Evolutionary conservation across 1,139 yeast genomes (phyloP), one percentile per base, ranked within the genome.

Genomic region (Debaryomyces sp.): DNA sequence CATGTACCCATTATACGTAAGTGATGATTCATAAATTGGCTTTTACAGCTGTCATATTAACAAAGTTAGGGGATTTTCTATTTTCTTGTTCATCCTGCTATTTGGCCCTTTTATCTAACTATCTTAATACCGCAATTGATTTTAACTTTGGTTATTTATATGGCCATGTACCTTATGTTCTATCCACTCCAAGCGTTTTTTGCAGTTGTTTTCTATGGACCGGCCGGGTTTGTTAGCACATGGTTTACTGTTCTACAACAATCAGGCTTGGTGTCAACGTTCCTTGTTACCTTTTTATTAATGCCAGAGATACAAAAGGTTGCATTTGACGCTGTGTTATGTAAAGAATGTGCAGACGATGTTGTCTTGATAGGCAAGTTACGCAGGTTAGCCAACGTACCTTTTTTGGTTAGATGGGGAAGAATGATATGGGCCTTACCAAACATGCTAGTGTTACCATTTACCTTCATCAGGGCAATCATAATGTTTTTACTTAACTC

Each of bases 241-340:
- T 81, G 85, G 72, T 55, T 80, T 8, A 70, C 82, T 0, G 69
- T 81, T 22, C 61, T 82, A 21, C 87, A 82, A 54, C 79, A 81
- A 53, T 66, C 84, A 15, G 73, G 78, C 4, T 70, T 76, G 33
- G 64, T 84, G 8, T 75, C 88, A 2, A 70, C 74, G n/a, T 67
- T 80, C 36, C 56, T 84, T 5, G 75, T 82, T 5, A 72, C 75
- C n/a, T 58, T 70, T 29, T 53, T 82, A 3, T 64, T 86, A n/a
- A 69, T 85, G 60, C 88, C 90, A 0, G 72, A 73, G 9, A 82
- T 88, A 5, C 76, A 84, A 50, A 70, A 70, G 26, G 63, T 71
- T 34, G 70, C 84, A 1, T 87, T 86, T 61, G 92, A 87, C 56
- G 73, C 75, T 7, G 78, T 85, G 0, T 58, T 87, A 43, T 67